Evolutionary conservation across 352 stramenopile species (phyloP).

Genomic region (Globisporangium cederbergense): DNA sequence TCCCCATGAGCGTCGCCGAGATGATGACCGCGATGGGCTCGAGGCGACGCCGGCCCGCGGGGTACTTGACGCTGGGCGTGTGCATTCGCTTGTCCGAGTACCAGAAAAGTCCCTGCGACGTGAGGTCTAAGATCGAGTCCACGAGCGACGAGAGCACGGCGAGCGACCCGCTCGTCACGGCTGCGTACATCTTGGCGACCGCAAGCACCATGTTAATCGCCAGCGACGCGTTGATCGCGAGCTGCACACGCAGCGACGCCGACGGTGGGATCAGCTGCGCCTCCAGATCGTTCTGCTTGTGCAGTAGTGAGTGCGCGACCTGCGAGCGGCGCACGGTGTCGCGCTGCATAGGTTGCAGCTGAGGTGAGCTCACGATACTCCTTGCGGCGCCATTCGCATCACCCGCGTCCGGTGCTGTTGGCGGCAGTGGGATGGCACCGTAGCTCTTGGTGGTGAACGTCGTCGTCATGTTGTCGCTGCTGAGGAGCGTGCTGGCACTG

Average conservation of each 20-base stretch:
- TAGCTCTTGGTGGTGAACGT: background rate
- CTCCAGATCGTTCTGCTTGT: slow-evolving; percentile 60
- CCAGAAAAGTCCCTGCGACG: slow-evolving; percentile 91
- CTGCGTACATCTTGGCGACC: slow-evolving; percentile 70
- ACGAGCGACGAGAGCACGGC: slow-evolving; percentile 93
- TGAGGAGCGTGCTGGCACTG: background rate
- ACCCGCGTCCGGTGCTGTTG: background rate
- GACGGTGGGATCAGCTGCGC: slow-evolving; percentile 31
- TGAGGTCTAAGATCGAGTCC: slow-evolving; percentile 93
- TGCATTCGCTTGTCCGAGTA: slow-evolving; percentile 93
- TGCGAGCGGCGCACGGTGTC: slow-evolving; percentile 42
- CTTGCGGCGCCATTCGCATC: background rate
- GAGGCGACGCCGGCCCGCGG: slow-evolving; percentile 87
- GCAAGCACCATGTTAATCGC: slow-evolving; percentile 71
- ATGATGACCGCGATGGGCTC: slow-evolving; percentile 96
- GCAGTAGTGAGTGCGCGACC: slow-evolving; percentile 65
- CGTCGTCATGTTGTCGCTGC: background rate
- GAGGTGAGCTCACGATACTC: background rate
- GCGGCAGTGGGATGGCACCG: slow-evolving; percentile 4
- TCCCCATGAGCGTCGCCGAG: slow-evolving; percentile 96
- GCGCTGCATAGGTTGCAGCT: background rate
- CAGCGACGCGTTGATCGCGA: slow-evolving; percentile 69
- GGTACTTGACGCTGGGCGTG: slow-evolving; percentile 90
- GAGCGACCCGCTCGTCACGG: slow-evolving; percentile 85
- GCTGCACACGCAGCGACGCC: slow-evolving; percentile 51